A percentile compares a stretch with the other conserved stretches of the same genome.
Evolutionary conservation across 495 filamentous ascomycete species (phyloP).

Genomic region (Cercophora samala): DNA sequence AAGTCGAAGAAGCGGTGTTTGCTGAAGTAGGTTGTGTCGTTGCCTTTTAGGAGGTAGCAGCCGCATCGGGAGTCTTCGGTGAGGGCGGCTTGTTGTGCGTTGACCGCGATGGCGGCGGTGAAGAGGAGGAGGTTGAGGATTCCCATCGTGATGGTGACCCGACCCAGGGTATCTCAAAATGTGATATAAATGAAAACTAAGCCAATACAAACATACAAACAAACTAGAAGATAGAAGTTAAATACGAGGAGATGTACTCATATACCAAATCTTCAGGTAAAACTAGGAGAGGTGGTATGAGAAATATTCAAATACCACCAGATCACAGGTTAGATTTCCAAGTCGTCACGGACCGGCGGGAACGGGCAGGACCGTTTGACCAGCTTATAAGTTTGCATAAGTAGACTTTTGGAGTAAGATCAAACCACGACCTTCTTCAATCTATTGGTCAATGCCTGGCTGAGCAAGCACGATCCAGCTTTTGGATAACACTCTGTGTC

Average conservation of each 20-base stretch:
- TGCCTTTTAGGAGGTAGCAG: slow-evolving; percentile 50
- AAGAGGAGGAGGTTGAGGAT: slow-evolving; percentile 20
- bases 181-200: background rate
- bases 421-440: background rate
- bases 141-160: background rate
- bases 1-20: slow-evolving; percentile 69
- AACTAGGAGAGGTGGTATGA: background rate
- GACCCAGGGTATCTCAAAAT: background rate
- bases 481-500: background rate
- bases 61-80: slow-evolving; percentile 39
- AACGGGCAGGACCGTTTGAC: slow-evolving; percentile 17
- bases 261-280: background rate
- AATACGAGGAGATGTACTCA: background rate
- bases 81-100: slow-evolving; percentile 19
- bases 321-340: background rate
- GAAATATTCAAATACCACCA: background rate
- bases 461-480: slow-evolving; percentile 13
- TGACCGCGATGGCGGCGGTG: slow-evolving; percentile 23
- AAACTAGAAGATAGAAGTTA: background rate
- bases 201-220: background rate
- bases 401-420: background rate
- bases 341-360: slow-evolving; percentile 23
- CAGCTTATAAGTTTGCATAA: background rate
- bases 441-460: slow-evolving; percentile 28
- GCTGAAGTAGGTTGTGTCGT: slow-evolving; percentile 53